These are phyloP conservation scores for Dipodascopsis tothii DNA, from an alignment of 805 yeast genomes.

Conservation along the genomic window DNA sequence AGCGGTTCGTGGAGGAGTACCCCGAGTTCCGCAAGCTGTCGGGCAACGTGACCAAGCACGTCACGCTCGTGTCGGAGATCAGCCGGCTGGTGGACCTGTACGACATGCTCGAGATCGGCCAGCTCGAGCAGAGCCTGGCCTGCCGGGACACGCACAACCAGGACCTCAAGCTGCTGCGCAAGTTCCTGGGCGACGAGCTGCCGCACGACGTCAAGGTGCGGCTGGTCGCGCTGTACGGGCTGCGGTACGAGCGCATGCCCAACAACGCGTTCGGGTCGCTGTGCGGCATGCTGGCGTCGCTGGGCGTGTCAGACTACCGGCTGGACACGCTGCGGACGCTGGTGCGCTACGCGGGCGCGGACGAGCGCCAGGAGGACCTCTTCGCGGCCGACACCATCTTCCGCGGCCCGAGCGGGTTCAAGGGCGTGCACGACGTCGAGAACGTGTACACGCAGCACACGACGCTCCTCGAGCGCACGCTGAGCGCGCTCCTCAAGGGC, in stretches of 20 bases:
- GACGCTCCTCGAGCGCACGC: slow-evolving; percentile 55
- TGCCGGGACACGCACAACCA: slow-evolving; percentile 52
- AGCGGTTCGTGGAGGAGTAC: slow-evolving; percentile 79
- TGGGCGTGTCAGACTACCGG: slow-evolving; percentile 30
- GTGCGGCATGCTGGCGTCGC: slow-evolving; percentile 33
- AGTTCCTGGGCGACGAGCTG: slow-evolving; percentile 40
- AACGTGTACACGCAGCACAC: slow-evolving; percentile 81
- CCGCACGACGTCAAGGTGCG: slow-evolving; percentile 56
- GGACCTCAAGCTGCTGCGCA: slow-evolving; percentile 52
- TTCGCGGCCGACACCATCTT: slow-evolving; percentile 35
- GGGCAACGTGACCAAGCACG: slow-evolving; percentile 84
- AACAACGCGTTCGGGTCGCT: slow-evolving; percentile 33
- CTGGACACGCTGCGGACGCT: slow-evolving; percentile 42
- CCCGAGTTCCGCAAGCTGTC: slow-evolving; percentile 90
- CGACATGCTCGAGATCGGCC: slow-evolving; percentile 77
- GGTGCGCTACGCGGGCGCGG: slow-evolving; percentile 39
- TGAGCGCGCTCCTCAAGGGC: slow-evolving; percentile 38
- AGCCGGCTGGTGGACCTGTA: slow-evolving; percentile 57
- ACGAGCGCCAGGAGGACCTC: slow-evolving; percentile 39
- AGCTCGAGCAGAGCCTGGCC: slow-evolving; percentile 78
- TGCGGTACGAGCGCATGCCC: slow-evolving; percentile 51
- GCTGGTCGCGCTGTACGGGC: slow-evolving; percentile 62
- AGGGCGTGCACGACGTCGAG: slow-evolving; percentile 40
- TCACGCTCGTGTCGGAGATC: slow-evolving; percentile 79
- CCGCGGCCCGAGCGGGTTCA: slow-evolving; percentile 38